A percentile compares a stretch with the other conserved stretches of the same genome.
These are phyloP conservation scores for Boletus coccyginus DNA, from an alignment of 768 basidiomycete genomes.

Conservation along the genomic window DNA sequence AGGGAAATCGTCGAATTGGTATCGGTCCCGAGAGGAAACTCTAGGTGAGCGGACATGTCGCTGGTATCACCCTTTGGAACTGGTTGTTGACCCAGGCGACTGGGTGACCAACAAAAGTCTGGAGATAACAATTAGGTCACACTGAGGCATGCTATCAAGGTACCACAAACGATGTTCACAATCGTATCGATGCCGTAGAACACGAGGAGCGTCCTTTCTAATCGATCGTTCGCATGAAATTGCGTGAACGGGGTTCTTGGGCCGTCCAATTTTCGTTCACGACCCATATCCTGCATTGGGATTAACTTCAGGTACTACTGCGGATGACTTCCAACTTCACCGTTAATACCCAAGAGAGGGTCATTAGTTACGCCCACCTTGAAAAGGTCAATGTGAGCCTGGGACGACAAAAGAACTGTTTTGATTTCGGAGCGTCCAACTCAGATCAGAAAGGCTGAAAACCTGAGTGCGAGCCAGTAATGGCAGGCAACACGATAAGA, in stretches of 20 bases:
- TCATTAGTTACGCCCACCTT: constrained; percentile 53
- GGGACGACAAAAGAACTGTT: constrained; percentile 55
- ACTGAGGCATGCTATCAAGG: not conserved
- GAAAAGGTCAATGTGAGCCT: constrained; percentile 48
- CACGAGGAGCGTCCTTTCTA: constrained; percentile 41
- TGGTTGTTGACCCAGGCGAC: constrained; percentile 59
- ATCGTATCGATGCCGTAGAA: constrained; percentile 59
- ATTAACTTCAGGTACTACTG: not conserved
- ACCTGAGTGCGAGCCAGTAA: constrained; percentile 19
- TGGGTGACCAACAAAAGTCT: constrained; percentile 51
- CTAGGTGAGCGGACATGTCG: constrained; percentile 46
- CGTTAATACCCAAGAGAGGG: constrained; percentile 53
- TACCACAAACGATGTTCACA: constrained; percentile 46
- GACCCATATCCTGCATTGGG: constrained; percentile 46
- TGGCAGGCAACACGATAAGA: constrained; percentile 8
- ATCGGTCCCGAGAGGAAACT: constrained; percentile 29
- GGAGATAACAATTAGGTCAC: not conserved
- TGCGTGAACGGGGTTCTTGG: constrained; percentile 44
- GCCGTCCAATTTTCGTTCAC: constrained; percentile 58
- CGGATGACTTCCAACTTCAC: constrained; percentile 26
- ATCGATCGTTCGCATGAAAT: constrained; percentile 15
- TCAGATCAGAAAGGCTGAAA: constrained; percentile 44
- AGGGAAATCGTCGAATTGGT: constrained; percentile 49
- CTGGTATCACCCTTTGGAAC: constrained; percentile 50
- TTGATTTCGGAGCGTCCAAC: constrained; percentile 53